Conservation (phyloP, 1,139 yeast genomes). For the Yamadazyma oceani region DNA sequence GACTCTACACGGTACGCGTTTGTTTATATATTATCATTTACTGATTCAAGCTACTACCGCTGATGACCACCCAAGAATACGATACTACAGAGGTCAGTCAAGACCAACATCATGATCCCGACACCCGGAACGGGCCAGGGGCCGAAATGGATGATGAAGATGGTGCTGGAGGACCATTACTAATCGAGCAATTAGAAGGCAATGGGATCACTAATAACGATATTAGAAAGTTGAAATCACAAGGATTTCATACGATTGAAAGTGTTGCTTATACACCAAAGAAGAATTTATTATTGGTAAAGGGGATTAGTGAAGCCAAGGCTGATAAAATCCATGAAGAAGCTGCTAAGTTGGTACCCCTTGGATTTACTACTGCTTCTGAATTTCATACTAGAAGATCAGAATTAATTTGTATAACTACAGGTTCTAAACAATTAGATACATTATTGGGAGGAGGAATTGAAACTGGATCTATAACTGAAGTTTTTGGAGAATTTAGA, state of each 20-base stretch:
- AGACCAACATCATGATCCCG: no score
- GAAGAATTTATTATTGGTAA: conserved; percentile 70
- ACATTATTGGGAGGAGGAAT: conserved; percentile 95
- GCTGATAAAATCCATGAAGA: conserved; percentile 83
- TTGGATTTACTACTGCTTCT: conserved; percentile 97
- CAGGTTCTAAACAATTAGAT: conserved; percentile 93
- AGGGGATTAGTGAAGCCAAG: conserved; percentile 94
- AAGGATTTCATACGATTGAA: conserved; percentile 88
- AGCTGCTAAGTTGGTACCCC: conserved; percentile 85
- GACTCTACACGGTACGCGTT: no score
- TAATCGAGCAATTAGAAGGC: conserved; percentile 59
- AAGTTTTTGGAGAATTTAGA: conserved; percentile 94
- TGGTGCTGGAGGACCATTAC: conserved; percentile 40
- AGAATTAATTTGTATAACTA: conserved; percentile 87
- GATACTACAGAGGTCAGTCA: no score
- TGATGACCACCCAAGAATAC: conserved; percentile 2
- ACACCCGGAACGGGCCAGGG: background rate
- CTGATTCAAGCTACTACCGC: background rate
- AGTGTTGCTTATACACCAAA: conserved; percentile 88
- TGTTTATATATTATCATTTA: background rate
- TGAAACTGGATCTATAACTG: conserved; percentile 97
- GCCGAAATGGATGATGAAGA: conserved; percentile 36
- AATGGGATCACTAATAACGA: conserved; percentile 85
- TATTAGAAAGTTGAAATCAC: conserved; percentile 74
- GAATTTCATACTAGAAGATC: conserved; percentile 90